Conservation (phyloP, 441 rosid genomes). For the Breynia disticha region DNA sequence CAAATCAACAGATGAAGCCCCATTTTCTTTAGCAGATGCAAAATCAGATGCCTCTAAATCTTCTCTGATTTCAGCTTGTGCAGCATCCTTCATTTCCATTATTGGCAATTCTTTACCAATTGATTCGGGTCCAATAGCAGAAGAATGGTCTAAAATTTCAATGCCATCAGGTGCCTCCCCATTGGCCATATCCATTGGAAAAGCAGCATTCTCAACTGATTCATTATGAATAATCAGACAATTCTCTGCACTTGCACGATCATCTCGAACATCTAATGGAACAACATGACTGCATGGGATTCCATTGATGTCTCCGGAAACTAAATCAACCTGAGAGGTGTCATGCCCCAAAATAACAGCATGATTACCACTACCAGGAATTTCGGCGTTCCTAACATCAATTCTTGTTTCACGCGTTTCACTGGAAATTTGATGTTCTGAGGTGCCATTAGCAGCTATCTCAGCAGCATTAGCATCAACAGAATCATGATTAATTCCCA, state of each 20-base stretch:
- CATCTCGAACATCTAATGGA: slow-evolving; percentile 13
- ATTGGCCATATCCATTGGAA: slow-evolving; percentile 24
- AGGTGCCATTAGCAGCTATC: slow-evolving; percentile 11
- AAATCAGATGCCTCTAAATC: slow-evolving; percentile 25
- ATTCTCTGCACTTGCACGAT: slow-evolving; percentile 18
- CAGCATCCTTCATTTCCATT: slow-evolving; percentile 37
- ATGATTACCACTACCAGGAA: slow-evolving; percentile 33
- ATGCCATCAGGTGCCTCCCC: slow-evolving; percentile 19
- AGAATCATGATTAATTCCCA: slow-evolving; percentile 19
- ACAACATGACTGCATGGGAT: slow-evolving; percentile 17
- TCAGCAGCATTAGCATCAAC: slow-evolving; percentile 16
- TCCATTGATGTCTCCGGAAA: slow-evolving; percentile 20
- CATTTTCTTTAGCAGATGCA: slow-evolving; percentile 20
- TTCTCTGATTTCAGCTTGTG: slow-evolving; percentile 23
- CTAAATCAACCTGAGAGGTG: slow-evolving; percentile 13
- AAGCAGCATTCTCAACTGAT: slow-evolving; percentile 23
- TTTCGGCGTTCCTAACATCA: slow-evolving; percentile 26
- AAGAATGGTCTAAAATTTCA: slow-evolving; percentile 29
- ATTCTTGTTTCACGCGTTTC: slow-evolving; percentile 37
- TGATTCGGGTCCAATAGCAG: slow-evolving; percentile 30
- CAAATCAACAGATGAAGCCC: slow-evolving; percentile 19
- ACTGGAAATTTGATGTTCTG: slow-evolving; percentile 34
- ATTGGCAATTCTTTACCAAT: slow-evolving; percentile 27
- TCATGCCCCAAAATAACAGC: slow-evolving; percentile 20
- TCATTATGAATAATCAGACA: slow-evolving; percentile 27